Evolutionary conservation across 345 rosid species (phyloP), one percentile per base, ranked within the genome.

Genomic region (Heritiera fomes): DNA sequence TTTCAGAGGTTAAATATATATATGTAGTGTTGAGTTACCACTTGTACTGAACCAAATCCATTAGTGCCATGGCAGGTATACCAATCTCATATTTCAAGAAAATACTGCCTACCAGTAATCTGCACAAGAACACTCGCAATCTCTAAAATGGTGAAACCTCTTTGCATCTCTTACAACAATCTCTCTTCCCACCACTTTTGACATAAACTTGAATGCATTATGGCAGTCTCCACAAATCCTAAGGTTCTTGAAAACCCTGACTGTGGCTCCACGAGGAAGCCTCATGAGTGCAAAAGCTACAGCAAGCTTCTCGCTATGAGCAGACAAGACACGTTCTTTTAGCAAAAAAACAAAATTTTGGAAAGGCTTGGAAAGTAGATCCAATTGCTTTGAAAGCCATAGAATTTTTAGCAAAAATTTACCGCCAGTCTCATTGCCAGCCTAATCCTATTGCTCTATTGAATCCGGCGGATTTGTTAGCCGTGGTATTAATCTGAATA

Each of bases 241-340:
- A 28, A 83, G 83, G 72, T 86, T 86, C 79, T 86, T 86, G 59
- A 86, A 83, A 73, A 86, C 84, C 73, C 88, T 79, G 41, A 86
- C 68, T 4, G 86, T 73, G 60, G 83, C 83, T 77, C 82, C 83
- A 49, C 14, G 78, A 13, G 79, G 83, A 75, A 83, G 83, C 73
- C 77, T 83, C 81, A 86, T 73, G 20, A 86, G 84, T 20, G 86
- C 88, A 60, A 79, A 86, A 63, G 86, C 88, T 79, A 86, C 86
- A 2, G 88, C 88, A 47, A 86, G 88, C 83, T 83, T 85, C 83
- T 85, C 88, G 56, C 88, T 86, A 47, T 83, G 88, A 47, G 80
- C 75, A 28, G 80, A 79, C 75, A 86, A 61, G 11, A 69, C 71
- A 14, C 47, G 50, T 77, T 81, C 83, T 47, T 83, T 86, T n/a